Evolutionary conservation across 148 eudicot species (phyloP).

Genomic region (Cornus kousa): DNA sequence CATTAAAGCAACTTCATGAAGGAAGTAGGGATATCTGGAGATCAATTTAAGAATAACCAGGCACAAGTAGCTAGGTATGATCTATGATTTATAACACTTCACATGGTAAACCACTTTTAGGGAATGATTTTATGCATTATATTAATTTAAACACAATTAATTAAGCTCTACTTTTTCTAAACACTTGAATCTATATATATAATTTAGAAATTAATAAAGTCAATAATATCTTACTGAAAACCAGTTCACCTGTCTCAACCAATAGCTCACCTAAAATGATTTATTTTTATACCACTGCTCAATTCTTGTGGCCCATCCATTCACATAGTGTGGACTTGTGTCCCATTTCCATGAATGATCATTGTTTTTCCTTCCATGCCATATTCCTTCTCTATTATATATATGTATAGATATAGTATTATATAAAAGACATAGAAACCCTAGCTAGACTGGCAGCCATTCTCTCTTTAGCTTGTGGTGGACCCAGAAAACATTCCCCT

Average conservation of each 20-base stretch:
- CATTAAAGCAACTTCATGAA: not conserved
- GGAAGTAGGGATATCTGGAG: not conserved
- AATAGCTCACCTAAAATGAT: not conserved
- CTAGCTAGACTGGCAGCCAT: slow-evolving; percentile 5
- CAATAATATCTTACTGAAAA: not conserved
- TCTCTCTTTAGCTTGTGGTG: not conserved
- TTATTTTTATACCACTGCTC: not conserved
- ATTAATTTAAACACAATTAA: not conserved
- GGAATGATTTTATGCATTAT: not conserved
- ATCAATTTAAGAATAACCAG: not conserved
- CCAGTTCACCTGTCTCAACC: not conserved
- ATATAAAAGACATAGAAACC: not conserved
- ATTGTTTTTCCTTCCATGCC: not conserved
- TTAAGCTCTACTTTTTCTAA: not conserved
- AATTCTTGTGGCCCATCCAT: not conserved
- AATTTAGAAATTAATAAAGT: not conserved
- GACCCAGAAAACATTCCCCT: slow-evolving; percentile 14
- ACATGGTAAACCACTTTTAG: not conserved
- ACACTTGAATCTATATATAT: not conserved
- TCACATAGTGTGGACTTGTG: not conserved
- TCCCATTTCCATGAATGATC: not conserved
- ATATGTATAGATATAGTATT: not conserved
- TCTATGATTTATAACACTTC: not conserved
- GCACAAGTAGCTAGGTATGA: not conserved
- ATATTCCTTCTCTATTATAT: not conserved